phyloP scores from a whole-genome alignment of 1,284 basidiomycete genomes.

The Somion occarium region DNA sequence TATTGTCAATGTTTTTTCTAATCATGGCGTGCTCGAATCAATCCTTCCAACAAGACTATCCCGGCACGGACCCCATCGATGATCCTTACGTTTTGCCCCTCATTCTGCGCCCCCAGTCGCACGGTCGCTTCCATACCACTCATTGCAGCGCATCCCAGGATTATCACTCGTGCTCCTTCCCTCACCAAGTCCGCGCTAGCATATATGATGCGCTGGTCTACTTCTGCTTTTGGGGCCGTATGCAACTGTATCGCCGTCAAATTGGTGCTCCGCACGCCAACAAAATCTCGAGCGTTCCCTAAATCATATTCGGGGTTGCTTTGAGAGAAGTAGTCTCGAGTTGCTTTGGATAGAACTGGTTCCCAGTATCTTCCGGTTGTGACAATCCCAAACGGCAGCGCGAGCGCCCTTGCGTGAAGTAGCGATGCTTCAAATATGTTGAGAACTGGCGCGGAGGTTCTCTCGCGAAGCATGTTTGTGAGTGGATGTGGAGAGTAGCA shows the following conservation, averaged over 20 bases:
- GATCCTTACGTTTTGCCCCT: slow-evolving; percentile 29
- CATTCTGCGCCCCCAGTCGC: slow-evolving; percentile 26
- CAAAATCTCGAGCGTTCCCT: slow-evolving; percentile 22
- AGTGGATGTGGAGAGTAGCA: slow-evolving; percentile 50
- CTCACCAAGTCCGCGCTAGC: slow-evolving; percentile 26
- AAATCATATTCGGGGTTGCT: background rate
- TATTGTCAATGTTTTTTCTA: background rate
- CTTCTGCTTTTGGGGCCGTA: slow-evolving; percentile 27
- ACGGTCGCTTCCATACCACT: slow-evolving; percentile 39
- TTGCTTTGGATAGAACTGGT: slow-evolving; percentile 32
- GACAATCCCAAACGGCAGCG: slow-evolving; percentile 40
- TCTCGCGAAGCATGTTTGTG: slow-evolving; percentile 34
- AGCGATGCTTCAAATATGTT: slow-evolving; percentile 47
- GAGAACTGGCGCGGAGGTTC: slow-evolving; percentile 31
- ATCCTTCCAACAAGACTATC: slow-evolving; percentile 19
- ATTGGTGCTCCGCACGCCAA: slow-evolving; percentile 40
- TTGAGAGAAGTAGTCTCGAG: slow-evolving; percentile 18
- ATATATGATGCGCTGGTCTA: slow-evolving; percentile 31
- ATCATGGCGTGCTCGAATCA: slow-evolving; percentile 10
- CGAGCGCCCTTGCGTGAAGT: slow-evolving; percentile 27
- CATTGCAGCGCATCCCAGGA: slow-evolving; percentile 48
- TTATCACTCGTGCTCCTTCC: slow-evolving; percentile 29
- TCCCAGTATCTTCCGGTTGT: slow-evolving; percentile 45
- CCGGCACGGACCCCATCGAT: slow-evolving; percentile 36
- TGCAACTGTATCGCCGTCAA: slow-evolving; percentile 40